Base-by-base conservation (phyloP, 345 rosid species). In the Gynandropsis gynandra region DNA sequence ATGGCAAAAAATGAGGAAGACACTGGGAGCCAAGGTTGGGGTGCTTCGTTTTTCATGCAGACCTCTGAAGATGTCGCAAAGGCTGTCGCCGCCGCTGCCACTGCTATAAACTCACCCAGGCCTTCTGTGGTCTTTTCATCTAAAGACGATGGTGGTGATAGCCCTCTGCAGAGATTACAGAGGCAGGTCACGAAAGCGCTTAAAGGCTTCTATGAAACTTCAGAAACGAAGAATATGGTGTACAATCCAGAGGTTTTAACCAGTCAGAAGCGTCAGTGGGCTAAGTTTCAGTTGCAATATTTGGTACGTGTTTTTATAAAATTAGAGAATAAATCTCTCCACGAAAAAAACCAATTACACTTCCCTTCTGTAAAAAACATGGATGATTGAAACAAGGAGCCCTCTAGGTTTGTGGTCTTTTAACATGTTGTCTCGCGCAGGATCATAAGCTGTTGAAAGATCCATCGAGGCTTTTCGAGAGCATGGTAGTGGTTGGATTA, bases 261-360 rank as follows among this genome's bases (percentile, higher is more conserved):
- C 4, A 83, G 81, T 80, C 98, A 80, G 67, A 90, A 90, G 80
- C 95, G 96, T 55, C 95, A 82, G 32, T 90, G 98, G 96, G 87
- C 92, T 10, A 83, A 66, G 31, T 78, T 63, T 62, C 98, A 90
- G 71, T 75, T 83, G 57, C 95, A 86, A 46, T 75, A 83, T 75
- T 71, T 86, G 95, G 95, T 86, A 74, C 42, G 80, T 47, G 10
- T 56, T 70, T 42, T 7, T 1, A 37, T 10, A 2, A 33, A 32
- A 27, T 29, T 7, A 9, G 10, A 29, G 20, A 41, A 37, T 10
- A 11, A 16, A 16, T 16, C n/a, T 35, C 24, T 55, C 49, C 14
- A 32, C 18, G 49, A 14, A 14, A 20, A 43, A 43, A 43, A 43
- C 13, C 21, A 44, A 55, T 21, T 31, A 47, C 34, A 2, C 46